A percentile compares a stretch with the other conserved stretches of the same genome.
Evolutionary conservation across 2,329 filamentous ascomycete species (phyloP).

Genomic region (Colletotrichum godetiae): DNA sequence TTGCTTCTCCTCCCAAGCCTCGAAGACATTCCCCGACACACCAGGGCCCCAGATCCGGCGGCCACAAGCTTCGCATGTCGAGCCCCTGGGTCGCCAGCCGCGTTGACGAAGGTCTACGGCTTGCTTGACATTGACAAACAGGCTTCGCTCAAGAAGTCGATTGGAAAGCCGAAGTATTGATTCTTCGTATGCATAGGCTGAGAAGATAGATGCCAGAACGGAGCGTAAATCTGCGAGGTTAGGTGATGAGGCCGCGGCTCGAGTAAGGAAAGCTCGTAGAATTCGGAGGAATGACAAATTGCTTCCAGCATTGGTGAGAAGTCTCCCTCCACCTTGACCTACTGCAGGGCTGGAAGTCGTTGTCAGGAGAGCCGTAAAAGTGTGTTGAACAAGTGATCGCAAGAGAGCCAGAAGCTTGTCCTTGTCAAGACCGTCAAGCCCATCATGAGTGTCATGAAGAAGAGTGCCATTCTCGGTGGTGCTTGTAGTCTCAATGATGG

Average conservation of each 20-base stretch:
- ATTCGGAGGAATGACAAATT: conserved; percentile 89
- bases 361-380: conserved; percentile 87
- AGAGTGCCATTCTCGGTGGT: conserved; percentile 34
- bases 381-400: conserved; percentile 85
- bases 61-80: conserved; percentile 88
- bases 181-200: conserved; percentile 95
- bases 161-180: conserved; percentile 88
- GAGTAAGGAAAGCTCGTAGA: conserved; percentile 86
- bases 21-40: conserved; percentile 80
- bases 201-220: conserved; percentile 90
- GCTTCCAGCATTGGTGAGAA: conserved; percentile 53
- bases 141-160: conserved; percentile 85
- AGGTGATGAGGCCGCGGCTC: conserved; percentile 84
- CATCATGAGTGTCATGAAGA: conserved; percentile 39
- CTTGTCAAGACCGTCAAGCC: conserved; percentile 56
- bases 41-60: conserved; percentile 90
- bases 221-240: conserved; percentile 87
- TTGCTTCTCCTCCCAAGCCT: conserved; percentile 80
- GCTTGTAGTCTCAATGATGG: conserved; percentile 57
- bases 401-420: conserved; percentile 74
- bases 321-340: conserved; percentile 46
- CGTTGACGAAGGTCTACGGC: conserved; percentile 80
- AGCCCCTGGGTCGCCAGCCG: conserved; percentile 89
- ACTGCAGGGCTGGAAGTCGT: conserved; percentile 70
- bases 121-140: conserved; percentile 85